Evolutionary conservation across 108 stramenopile genomes (phyloP).

Genomic region (Licmophora abbreviata): DNA sequence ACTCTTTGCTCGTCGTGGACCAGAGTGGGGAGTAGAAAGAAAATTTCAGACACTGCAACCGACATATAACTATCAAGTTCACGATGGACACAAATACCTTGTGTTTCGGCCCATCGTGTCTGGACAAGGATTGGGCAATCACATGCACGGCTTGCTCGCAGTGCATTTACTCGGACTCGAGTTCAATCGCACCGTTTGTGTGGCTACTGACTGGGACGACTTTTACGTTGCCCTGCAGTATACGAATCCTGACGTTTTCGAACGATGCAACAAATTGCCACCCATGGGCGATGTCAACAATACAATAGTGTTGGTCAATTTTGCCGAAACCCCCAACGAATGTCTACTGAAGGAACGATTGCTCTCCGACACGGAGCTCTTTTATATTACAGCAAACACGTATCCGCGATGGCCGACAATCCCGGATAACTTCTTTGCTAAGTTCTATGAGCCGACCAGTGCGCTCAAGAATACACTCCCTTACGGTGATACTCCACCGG

Average conservation of each 20-base stretch:
- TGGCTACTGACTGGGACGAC: slow-evolving; percentile 7
- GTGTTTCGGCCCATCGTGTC: slow-evolving; percentile 6
- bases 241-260: no score
- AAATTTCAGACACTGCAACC: no score
- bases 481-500: slow-evolving; percentile 7
- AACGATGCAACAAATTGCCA: not conserved
- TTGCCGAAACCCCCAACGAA: slow-evolving; percentile 13
- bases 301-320: not conserved
- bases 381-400: slow-evolving; percentile 24
- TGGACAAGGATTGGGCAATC: slow-evolving; percentile 44
- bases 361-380: not conserved
- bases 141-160: slow-evolving; percentile 31
- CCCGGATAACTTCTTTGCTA: slow-evolving; percentile 12
- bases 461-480: slow-evolving; percentile 16
- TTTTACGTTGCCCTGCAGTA: slow-evolving; percentile 13
- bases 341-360: slow-evolving; percentile 19
- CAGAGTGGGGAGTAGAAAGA: no score
- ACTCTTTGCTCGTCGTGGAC: no score
- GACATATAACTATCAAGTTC: no score
- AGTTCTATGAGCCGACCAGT: slow-evolving; percentile 13
- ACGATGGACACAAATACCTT: slow-evolving; percentile 1
- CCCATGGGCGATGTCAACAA: not conserved
- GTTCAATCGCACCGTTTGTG: slow-evolving; percentile 40
- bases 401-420: slow-evolving; percentile 35
- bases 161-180: slow-evolving; percentile 36